Conservation (phyloP, 208 protist genomes). For the Leishmania aethiopica region DNA sequence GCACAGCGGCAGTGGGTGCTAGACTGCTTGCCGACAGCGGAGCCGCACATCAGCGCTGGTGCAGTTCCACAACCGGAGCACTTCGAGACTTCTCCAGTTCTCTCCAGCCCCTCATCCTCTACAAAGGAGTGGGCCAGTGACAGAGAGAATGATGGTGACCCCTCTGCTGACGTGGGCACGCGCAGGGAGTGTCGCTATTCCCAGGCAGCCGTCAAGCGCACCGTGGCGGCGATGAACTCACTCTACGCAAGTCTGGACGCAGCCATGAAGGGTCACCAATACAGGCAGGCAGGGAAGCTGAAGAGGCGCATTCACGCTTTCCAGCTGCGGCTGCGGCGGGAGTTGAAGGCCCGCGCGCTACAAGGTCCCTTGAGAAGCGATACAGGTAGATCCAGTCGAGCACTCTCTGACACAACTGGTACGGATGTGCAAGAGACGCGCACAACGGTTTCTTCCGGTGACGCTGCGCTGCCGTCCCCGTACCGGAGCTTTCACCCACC, state of each 20-base stretch:
- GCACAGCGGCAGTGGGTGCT: slow-evolving; percentile 30
- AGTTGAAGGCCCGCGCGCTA: neutral
- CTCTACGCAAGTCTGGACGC: slow-evolving; percentile 28
- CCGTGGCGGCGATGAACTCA: slow-evolving; percentile 23
- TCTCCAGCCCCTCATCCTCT: neutral
- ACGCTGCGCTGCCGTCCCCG: neutral
- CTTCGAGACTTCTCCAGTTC: neutral
- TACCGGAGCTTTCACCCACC: slow-evolving; percentile 53
- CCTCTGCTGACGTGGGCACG: neutral
- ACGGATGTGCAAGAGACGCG: neutral
- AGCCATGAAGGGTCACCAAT: slow-evolving; percentile 28
- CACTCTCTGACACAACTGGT: neutral
- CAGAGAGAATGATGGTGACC: neutral
- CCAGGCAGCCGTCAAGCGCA: neutral
- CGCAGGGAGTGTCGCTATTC: neutral
- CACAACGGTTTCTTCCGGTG: neutral
- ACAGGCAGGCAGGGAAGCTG: slow-evolving; percentile 6
- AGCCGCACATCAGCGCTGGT: neutral
- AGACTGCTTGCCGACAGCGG: neutral
- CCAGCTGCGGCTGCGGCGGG: slow-evolving; percentile 19
- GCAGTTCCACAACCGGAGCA: neutral
- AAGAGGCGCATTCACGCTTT: slow-evolving; percentile 16
- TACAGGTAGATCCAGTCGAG: neutral
- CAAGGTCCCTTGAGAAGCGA: neutral
- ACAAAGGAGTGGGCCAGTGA: neutral